Percentiles rank a stretch among this genome's conserved stretches.
Conservation (phyloP, 192 early-diverging fungal species). For the Coemansia sp. region DNA sequence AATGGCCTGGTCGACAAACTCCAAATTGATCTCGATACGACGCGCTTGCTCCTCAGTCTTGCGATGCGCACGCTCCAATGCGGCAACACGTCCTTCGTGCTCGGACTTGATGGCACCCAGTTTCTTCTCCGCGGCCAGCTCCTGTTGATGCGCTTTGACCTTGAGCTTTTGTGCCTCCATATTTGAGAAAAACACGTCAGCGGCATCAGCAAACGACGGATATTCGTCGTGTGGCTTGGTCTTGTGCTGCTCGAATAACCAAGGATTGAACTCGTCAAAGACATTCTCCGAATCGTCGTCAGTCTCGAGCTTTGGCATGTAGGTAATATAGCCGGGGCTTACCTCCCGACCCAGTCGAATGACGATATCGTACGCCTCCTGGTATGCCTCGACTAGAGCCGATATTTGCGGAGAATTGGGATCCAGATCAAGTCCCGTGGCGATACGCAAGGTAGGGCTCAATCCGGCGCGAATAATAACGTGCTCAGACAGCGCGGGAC, state of each 20-base stretch:
- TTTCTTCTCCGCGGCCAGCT: constrained; percentile 78
- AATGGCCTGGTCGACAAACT: constrained; percentile 87
- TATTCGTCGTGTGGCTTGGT: constrained; percentile 62
- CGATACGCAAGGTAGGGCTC: constrained; percentile 62
- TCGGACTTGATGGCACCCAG: constrained; percentile 79
- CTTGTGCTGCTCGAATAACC: constrained; percentile 67
- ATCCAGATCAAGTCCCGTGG: constrained; percentile 62
- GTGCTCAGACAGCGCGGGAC: constrained; percentile 88
- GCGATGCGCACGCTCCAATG: constrained; percentile 74
- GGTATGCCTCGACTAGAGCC: constrained; percentile 66
- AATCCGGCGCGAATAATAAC: constrained; percentile 69
- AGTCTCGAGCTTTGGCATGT: constrained; percentile 4
- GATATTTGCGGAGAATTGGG: constrained; percentile 62
- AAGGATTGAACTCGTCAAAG: constrained; percentile 73
- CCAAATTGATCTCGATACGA: constrained; percentile 83
- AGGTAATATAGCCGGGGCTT: constrained; percentile 44
- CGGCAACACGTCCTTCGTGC: constrained; percentile 76
- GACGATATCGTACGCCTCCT: constrained; percentile 73
- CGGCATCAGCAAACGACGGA: constrained; percentile 77
- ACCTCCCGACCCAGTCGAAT: constrained; percentile 54
- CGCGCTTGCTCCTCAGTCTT: constrained; percentile 75
- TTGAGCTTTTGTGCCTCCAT: constrained; percentile 85
- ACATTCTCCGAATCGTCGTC: constrained; percentile 18
- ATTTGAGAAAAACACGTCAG: constrained; percentile 92
- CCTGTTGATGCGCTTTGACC: constrained; percentile 70